Evolutionary conservation across 2,329 filamentous ascomycete genomes (phyloP), one percentile per base, ranked within the genome.

Genomic region (Aspergillus amoenus): DNA sequence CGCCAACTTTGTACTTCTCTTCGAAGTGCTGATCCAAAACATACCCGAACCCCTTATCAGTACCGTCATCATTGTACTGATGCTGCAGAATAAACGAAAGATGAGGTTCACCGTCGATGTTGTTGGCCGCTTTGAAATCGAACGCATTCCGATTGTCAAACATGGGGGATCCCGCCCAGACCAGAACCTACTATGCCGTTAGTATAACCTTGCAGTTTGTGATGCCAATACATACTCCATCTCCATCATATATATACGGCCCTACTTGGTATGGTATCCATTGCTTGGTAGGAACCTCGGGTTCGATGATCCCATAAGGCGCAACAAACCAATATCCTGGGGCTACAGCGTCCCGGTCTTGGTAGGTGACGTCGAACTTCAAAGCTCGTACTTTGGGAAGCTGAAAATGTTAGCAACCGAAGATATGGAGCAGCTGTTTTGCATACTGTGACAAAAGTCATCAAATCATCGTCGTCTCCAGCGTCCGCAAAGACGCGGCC

Each of bases 251-350:
- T 39, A 81, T 81, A 61, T 81, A 76, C 24, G 79, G 75, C 5
- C 78, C 78, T 41, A 77, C 71, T 64, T 80, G 78, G 59, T 74
- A 68, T 48, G 78, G 77, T 52, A 75, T 70, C 60, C 63, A 69
- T 44, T 64, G 65, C 39, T 68, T 61, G 21, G 67, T 66, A 17
- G 62, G 61, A 17, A 52, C 34, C 44, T 71, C 67, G 8, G 62
- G 65, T 1, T 61, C 58, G 47, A 69, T 61, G 13, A 54, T 50
- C 40, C 60, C 63, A 65, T 80, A 81, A 4, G 79, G 79, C 5
- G 78, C 76, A 48, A 79, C 70, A 63, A 81, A 81, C 63, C 79
- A 77, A 67, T 80, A 81, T 9, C 79, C 79, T 2, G 78, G 77
- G 11, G 71, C 70, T 17, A 68, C 57, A 18, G 53, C 41, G 22